phyloP scores from a whole-genome alignment of 225 moss, liverwort and hornwort species.

The Takakia lepidozioides region DNA sequence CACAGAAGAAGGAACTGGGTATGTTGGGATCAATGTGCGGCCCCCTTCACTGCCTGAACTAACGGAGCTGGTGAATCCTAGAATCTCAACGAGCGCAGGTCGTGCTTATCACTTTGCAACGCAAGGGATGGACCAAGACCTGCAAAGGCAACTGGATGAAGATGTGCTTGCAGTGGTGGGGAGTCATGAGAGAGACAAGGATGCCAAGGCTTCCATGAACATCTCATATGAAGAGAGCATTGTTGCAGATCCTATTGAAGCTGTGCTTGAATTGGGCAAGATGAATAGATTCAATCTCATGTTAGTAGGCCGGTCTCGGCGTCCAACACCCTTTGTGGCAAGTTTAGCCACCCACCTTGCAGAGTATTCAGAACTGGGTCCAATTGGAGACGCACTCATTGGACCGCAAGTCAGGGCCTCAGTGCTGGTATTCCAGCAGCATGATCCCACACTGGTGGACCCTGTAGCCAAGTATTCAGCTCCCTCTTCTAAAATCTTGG shows the following conservation, averaged over 20 bases:
- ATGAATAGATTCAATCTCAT: conserved; percentile 40
- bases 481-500: no score
- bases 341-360: conserved; percentile 26
- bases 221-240: conserved; percentile 31
- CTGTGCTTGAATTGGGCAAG: conserved; percentile 26
- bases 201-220: conserved; percentile 8
- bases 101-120: conserved; percentile 25
- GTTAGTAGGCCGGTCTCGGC: conserved; percentile 60
- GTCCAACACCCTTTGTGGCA: conserved; percentile 61
- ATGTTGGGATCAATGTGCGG: no score
- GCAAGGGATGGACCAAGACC: conserved; percentile 22
- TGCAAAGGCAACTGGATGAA: conserved; percentile 25
- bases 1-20: no score
- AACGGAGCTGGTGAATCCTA: no score
- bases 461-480: no score
- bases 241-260: conserved; percentile 26
- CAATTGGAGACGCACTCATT: conserved; percentile 70
- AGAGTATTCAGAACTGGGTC: conserved; percentile 63
- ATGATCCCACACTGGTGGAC: conserved; percentile 51
- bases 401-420: conserved; percentile 48
- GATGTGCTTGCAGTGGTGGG: conserved; percentile 10
- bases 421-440: conserved; percentile 80
- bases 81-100: conserved; percentile 1
- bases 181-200: conserved; percentile 3
- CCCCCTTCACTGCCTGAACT: no score